phyloP scores from a whole-genome alignment of 768 basidiomycete genomes.

The Lactarius hengduanensis region DNA sequence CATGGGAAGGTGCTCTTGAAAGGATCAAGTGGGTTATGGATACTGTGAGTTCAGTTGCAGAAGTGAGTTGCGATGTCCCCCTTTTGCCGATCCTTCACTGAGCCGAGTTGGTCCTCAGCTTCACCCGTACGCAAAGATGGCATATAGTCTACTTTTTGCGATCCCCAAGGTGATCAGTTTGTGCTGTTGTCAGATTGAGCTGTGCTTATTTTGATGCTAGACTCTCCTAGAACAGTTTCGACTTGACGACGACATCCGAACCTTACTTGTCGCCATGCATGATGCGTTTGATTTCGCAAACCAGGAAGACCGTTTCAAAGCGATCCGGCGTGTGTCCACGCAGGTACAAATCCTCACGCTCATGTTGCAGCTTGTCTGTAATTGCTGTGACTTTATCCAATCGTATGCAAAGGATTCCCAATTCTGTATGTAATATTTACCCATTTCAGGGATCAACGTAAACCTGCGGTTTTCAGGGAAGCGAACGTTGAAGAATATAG shows the following conservation, averaged over 20 bases:
- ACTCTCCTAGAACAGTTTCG: not conserved
- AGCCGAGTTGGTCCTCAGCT: not conserved
- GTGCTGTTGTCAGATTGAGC: not conserved
- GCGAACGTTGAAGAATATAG: not conserved
- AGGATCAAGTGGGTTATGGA: not conserved
- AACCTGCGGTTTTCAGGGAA: not conserved
- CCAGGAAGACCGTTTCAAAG: not conserved
- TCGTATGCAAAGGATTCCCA: not conserved
- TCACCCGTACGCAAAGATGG: not conserved
- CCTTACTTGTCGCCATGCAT: not conserved
- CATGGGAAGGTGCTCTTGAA: not conserved
- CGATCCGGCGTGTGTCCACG: not conserved
- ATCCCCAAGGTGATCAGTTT: not conserved
- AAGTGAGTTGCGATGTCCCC: not conserved
- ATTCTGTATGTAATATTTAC: not conserved
- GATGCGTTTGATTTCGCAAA: not conserved
- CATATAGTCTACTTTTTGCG: not conserved
- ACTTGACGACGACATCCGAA: not conserved
- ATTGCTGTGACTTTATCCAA: constrained; percentile 2
- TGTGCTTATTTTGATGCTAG: not conserved
- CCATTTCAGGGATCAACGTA: not conserved
- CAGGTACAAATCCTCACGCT: not conserved
- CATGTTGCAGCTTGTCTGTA: not conserved
- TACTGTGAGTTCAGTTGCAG: not conserved
- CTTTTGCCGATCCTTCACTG: not conserved